Evolutionary conservation across 257 asterid species (phyloP).

Genomic region (Misopates orontium): DNA sequence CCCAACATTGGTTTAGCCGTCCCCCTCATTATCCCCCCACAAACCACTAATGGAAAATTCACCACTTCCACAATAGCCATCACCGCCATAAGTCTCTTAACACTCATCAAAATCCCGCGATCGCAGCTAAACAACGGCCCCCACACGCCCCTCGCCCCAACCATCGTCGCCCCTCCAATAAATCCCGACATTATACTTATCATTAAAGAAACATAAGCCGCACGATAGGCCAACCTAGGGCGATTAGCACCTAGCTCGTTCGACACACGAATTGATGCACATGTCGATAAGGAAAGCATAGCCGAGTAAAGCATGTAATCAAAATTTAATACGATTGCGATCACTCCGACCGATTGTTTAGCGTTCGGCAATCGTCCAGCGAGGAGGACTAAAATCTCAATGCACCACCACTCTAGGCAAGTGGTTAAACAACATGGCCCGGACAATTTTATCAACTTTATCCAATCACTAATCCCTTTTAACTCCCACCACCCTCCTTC

Average conservation of each 20-base stretch:
- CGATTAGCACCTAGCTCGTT: slow-evolving; percentile 73
- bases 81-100: slow-evolving; percentile 51
- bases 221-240: slow-evolving; percentile 36
- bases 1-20: slow-evolving; percentile 82
- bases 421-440: slow-evolving; percentile 85
- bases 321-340: slow-evolving; percentile 73
- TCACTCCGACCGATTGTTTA: slow-evolving; percentile 50
- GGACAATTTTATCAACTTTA: slow-evolving; percentile 43
- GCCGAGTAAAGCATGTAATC: slow-evolving; percentile 74
- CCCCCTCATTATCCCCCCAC: slow-evolving; percentile 88
- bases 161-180: slow-evolving; percentile 53
- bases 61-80: slow-evolving; percentile 70
- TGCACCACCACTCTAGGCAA: slow-evolving; percentile 98
- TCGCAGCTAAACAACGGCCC: slow-evolving; percentile 61
- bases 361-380: slow-evolving; percentile 66
- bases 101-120: slow-evolving; percentile 43
- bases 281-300: slow-evolving; percentile 71
- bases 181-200: slow-evolving; percentile 41
- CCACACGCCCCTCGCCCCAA: slow-evolving; percentile 57
- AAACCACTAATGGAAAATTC: slow-evolving; percentile 76
- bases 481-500: slow-evolving; percentile 86
- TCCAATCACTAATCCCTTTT: slow-evolving; percentile 49
- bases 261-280: slow-evolving; percentile 73
- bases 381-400: slow-evolving; percentile 66
- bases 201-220: slow-evolving; percentile 44